phyloP scores from a whole-genome alignment of 208 protist species.

The Angomonas ambiguus region DNA sequence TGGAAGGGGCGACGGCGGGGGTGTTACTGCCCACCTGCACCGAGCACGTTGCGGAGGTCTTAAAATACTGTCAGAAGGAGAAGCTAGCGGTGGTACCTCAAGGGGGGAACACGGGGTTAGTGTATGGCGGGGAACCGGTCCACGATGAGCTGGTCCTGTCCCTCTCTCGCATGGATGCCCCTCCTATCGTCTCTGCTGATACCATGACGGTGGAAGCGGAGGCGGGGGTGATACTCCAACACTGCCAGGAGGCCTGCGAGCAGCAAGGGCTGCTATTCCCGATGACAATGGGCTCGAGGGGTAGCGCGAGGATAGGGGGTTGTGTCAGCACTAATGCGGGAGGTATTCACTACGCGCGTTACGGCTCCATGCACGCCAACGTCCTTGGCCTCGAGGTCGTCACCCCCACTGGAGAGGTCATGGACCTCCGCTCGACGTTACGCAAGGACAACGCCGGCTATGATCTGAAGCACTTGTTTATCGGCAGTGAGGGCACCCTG shows the following conservation, averaged over 20 bases:
- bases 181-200: slow-evolving; percentile 49
- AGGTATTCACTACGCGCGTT: slow-evolving; percentile 94
- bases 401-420: slow-evolving; percentile 63
- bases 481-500: slow-evolving; percentile 95
- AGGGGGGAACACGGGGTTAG: slow-evolving; percentile 96
- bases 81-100: slow-evolving; percentile 94
- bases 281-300: slow-evolving; percentile 95
- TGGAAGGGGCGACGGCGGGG: slow-evolving; percentile 40
- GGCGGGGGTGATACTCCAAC: slow-evolving; percentile 91
- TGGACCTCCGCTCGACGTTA: slow-evolving; percentile 77
- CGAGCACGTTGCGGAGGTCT: slow-evolving; percentile 59
- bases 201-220: slow-evolving; percentile 74
- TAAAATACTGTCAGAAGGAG: slow-evolving; percentile 91
- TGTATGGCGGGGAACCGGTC: slow-evolving; percentile 89
- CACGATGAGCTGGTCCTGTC: slow-evolving; percentile 93
- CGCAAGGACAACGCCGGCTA: slow-evolving; percentile 97
- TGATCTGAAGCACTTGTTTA: slow-evolving; percentile 96
- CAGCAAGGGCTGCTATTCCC: slow-evolving; percentile 88
- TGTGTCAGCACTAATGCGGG: slow-evolving; percentile 97
- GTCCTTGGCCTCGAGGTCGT: slow-evolving; percentile 94
- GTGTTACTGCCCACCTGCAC: slow-evolving; percentile 62
- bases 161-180: slow-evolving; percentile 88
- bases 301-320: slow-evolving; percentile 95
- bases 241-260: slow-evolving; percentile 74
- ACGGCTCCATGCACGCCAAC: slow-evolving; percentile 94